Evolutionary conservation across 2,329 filamentous ascomycete genomes (phyloP).

Genomic region (Paraphaeosphaeria sporulosa): DNA sequence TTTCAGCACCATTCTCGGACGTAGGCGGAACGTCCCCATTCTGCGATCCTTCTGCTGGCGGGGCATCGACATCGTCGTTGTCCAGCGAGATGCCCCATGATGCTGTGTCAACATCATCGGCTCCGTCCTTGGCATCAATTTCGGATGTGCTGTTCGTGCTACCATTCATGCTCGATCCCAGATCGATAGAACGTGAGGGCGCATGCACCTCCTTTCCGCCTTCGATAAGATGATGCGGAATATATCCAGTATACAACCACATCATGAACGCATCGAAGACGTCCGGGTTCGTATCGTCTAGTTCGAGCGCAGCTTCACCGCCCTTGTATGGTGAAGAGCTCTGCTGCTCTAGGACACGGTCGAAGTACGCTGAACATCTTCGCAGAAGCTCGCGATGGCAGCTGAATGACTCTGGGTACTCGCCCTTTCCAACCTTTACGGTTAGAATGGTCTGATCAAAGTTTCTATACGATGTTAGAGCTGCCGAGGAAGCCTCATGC

Average conservation of each 20-base stretch:
- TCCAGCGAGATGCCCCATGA: constrained; percentile 47
- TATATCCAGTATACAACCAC: constrained; percentile 45
- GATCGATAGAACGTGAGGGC: constrained; percentile 36
- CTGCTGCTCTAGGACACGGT: constrained; percentile 39
- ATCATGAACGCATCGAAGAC: constrained; percentile 50
- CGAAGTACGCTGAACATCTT: constrained; percentile 45
- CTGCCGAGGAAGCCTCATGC: not conserved
- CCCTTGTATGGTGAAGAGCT: constrained; percentile 43
- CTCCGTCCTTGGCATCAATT: constrained; percentile 27
- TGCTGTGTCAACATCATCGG: constrained; percentile 43
- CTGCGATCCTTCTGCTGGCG: constrained; percentile 23
- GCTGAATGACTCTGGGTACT: constrained; percentile 43
- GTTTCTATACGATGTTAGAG: constrained; percentile 36
- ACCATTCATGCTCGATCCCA: constrained; percentile 24
- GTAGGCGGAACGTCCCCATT: constrained; percentile 14
- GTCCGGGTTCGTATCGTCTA: constrained; percentile 44
- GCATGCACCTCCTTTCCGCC: constrained; percentile 42
- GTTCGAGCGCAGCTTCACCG: constrained; percentile 35
- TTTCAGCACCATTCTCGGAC: constrained; percentile 33
- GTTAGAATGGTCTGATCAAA: constrained; percentile 48
- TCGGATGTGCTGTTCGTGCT: constrained; percentile 21
- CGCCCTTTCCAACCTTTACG: constrained; percentile 42
- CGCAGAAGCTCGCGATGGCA: constrained; percentile 44
- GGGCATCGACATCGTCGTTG: constrained; percentile 36
- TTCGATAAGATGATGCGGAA: constrained; percentile 47